Evolutionary conservation across 2,329 filamentous ascomycete species (phyloP), one percentile per base, ranked within the genome.

Genomic region (Domatiomyces catenatus): DNA sequence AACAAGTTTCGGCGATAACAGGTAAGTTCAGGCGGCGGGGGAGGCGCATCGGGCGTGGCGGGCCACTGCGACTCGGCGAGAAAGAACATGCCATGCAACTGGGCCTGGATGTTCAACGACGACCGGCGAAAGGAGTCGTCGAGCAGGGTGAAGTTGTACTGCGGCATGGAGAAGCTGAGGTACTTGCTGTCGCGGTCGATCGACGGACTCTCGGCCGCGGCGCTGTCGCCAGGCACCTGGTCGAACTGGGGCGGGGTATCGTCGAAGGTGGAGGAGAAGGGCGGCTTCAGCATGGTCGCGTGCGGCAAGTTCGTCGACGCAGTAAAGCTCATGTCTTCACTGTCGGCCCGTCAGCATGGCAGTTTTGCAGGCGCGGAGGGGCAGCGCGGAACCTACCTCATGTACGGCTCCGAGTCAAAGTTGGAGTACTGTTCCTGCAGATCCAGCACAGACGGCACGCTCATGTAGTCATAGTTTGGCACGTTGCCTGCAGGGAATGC

Each of bases 1-100:
- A 96, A 96, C 47, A 96, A 73, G 63, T 96, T 96, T 46, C 90
- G 80, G 57, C 90, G 84, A 68, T 96, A 96, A 74, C 90, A 96
- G 2, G 90, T 96, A 64, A 96, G 69, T 68, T 96, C 90, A 48
- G 79, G 86, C 63, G 66, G 75, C 4, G 71, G 67, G 12, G 68
- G 64, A 42, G 68, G 71, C 8, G 72, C 69, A 58, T 79, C 76
- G 3, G 71, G 70, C 2, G 72, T 74, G 2, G 74, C 71, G 3
- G 77, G 75, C 73, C 76, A 80, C 12, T 77, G 76, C 28, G 79
- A 79, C 61, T 82, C 79, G 39, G 79, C 79, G 17, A 82, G 69
- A 59, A 82, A 82, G 68, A 83, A 83, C 77, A 82, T 81, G 66
- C 79, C 79, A 58, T 81, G 77, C 18, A 83, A 67, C 64, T 82